Percentiles rank a stretch among this genome's conserved stretches.
phyloP scores from a whole-genome alignment of 2,329 filamentous ascomycete species.

The Fusarium sp. region DNA sequence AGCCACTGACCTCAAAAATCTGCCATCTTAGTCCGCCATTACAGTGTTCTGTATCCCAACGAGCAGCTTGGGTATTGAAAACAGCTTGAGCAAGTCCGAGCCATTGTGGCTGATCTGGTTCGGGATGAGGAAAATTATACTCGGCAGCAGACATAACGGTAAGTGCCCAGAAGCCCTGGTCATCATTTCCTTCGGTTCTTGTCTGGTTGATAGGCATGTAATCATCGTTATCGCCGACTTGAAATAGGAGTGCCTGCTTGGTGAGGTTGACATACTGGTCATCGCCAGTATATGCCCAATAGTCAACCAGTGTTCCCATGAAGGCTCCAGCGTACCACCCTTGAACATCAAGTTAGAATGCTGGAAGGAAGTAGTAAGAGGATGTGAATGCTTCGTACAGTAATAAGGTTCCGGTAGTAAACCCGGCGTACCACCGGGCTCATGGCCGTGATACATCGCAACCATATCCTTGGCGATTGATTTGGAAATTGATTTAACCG shows the following conservation, averaged over 20 bases:
- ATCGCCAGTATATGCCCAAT: conserved; percentile 87
- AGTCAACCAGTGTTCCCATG: conserved; percentile 78
- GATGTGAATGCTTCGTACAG: conserved; percentile 54
- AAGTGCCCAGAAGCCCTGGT: conserved; percentile 80
- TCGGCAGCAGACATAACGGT: conserved; percentile 78
- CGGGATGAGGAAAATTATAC: conserved; percentile 72
- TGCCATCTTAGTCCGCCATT: conserved; percentile 86
- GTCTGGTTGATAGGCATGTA: conserved; percentile 84
- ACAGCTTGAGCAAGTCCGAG: conserved; percentile 80
- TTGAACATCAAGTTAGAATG: conserved; percentile 43
- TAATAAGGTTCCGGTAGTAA: conserved; percentile 66
- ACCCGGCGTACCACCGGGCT: conserved; percentile 63
- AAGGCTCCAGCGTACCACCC: conserved; percentile 82
- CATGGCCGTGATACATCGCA: conserved; percentile 58
- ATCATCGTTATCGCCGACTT: conserved; percentile 77
- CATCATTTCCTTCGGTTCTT: conserved; percentile 76
- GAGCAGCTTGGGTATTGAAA: conserved; percentile 80
- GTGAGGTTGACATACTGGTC: conserved; percentile 76
- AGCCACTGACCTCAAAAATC: conserved; percentile 69
- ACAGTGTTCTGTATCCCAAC: conserved; percentile 78
- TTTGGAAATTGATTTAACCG: conserved; percentile 61
- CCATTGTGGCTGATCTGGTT: conserved; percentile 70
- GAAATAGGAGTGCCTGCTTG: conserved; percentile 76
- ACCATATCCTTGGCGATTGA: conserved; percentile 64
- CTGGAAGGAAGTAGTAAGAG: background rate